These are phyloP conservation scores for Dunaliella primolecta DNA, from an alignment of 139 green algal species.

Conservation along the genomic window DNA sequence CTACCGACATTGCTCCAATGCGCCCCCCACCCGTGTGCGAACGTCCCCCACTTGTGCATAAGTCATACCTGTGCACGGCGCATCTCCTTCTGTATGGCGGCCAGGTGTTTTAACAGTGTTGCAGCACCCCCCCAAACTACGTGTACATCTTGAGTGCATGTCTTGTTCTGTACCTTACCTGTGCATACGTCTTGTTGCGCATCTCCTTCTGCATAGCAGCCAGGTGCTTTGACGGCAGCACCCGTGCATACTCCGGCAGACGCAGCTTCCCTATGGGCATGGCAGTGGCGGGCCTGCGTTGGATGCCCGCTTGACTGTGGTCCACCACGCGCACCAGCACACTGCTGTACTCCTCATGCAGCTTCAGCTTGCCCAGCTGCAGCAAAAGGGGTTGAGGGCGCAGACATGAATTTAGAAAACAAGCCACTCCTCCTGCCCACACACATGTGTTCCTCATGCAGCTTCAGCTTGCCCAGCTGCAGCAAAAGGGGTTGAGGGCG, in stretches of 20 bases:
- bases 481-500: neutral
- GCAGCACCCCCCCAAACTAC: slow-evolving; percentile 28
- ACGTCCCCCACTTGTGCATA: too few species aligned
- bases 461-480: slow-evolving; percentile 35
- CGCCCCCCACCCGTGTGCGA: too few species aligned
- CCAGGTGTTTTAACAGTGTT: slow-evolving; percentile 27
- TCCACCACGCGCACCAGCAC: slow-evolving; percentile 47
- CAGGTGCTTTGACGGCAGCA: slow-evolving; percentile 32
- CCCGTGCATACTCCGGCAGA: slow-evolving; percentile 29
- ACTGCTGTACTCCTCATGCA: slow-evolving; percentile 32
- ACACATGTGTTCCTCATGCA: slow-evolving; percentile 31
- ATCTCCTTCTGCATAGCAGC: slow-evolving; percentile 40
- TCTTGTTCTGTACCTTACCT: too few species aligned
- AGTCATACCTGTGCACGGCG: slow-evolving; percentile 34
- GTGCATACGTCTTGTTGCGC: slow-evolving; percentile 46
- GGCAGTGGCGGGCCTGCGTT: slow-evolving; percentile 20
- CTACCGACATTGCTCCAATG: too few species aligned
- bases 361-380: slow-evolving; percentile 35
- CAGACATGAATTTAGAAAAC: too few species aligned
- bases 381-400: neutral
- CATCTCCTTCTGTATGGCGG: slow-evolving; percentile 38
- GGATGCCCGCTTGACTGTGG: neutral
- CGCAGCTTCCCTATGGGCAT: slow-evolving; percentile 13
- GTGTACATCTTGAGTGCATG: too few species aligned
- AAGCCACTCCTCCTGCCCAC: too few species aligned